phyloP scores from a whole-genome alignment of 2,329 filamentous ascomycete genomes.

The Neocucurbitaria cava region DNA sequence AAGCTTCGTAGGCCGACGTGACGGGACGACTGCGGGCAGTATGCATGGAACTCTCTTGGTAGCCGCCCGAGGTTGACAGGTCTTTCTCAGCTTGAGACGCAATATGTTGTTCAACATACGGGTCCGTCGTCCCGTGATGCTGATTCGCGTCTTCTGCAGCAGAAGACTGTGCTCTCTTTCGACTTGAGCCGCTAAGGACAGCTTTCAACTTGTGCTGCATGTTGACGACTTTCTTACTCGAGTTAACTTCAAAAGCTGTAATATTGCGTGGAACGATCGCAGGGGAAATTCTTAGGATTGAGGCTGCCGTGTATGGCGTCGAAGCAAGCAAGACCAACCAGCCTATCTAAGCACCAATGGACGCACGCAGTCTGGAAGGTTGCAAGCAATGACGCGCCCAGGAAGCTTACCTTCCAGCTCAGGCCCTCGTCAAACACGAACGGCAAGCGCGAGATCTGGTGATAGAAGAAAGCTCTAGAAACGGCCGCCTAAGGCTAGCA shows the following conservation, averaged over 20 bases:
- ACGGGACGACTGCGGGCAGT: slow-evolving; percentile 15
- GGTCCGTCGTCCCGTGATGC: slow-evolving; percentile 2
- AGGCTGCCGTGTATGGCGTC: not conserved
- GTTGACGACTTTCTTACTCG: not conserved
- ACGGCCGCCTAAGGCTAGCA: not conserved
- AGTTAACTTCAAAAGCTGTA: not conserved
- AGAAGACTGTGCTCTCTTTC: slow-evolving; percentile 12
- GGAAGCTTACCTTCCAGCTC: not conserved
- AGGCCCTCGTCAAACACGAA: not conserved
- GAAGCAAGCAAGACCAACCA: not conserved
- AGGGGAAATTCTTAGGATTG: not conserved
- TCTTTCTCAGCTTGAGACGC: slow-evolving; percentile 1
- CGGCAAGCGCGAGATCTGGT: not conserved
- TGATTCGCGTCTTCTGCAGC: slow-evolving; percentile 11
- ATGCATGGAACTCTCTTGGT: not conserved
- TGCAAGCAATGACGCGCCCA: slow-evolving; percentile 14
- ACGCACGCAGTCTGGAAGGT: slow-evolving; percentile 5
- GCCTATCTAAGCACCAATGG: slow-evolving; percentile 3
- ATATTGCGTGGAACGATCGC: not conserved
- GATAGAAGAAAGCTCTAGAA: slow-evolving; percentile 2
- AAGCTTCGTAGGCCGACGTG: slow-evolving; percentile 14
- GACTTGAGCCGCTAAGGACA: slow-evolving; percentile 19
- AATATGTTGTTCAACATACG: slow-evolving; percentile 5
- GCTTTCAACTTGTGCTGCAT: slow-evolving; percentile 28
- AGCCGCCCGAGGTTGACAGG: slow-evolving; percentile 4